Base-by-base conservation (phyloP, 805 yeast species). In the Yamadazyma sp. region DNA sequence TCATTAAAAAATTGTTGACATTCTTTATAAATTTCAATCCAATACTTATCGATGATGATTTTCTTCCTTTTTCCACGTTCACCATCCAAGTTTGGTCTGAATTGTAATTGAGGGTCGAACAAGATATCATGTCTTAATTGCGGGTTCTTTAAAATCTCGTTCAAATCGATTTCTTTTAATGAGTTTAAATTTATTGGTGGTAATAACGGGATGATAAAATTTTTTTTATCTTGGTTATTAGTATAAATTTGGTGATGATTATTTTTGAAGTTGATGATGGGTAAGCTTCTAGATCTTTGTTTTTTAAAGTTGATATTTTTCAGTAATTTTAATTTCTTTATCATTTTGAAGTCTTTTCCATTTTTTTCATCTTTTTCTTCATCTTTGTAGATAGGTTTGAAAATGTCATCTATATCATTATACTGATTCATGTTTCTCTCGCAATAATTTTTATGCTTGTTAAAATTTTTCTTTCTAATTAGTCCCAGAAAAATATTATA, bases 81-180 rank as follows among this genome's bases (percentile, higher is more conserved):
- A 33, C 95, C 95, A 56, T 86, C 96, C 46, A 88, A 65, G 52
- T 86, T 86, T 19, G 95, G 95, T 55, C 97, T 75, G 58, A 89
- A 86, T 64, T 88, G 96, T 40, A 89, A 68, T 52, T 85, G 86
- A 12, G 96, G 94, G 62, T 89, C 96, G 55, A 89, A 89, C 10
- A 87, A 70, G 35, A 91, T 86, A 56, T 91, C 98, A 58, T 89
- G 98, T 44, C 98, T 75, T 38, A 89, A 67, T 56, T 87, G 96
- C 3, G 96, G 96, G 60, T 89, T 89, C 53, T 85, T 86, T 47
- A 89, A 70, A 35, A 91, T 89, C 53, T 87, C 95, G 43, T 84
- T 84, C 30, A 89, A 62, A 52, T 89, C 97, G 39, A 89, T 84
- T 55, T 87, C 96, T 48, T 82, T 79, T 46, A 89, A 70, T 21